Evolutionary conservation across 1,284 basidiomycete genomes (phyloP), one percentile per base, ranked within the genome.

Genomic region (Apiotrichum siamense): DNA sequence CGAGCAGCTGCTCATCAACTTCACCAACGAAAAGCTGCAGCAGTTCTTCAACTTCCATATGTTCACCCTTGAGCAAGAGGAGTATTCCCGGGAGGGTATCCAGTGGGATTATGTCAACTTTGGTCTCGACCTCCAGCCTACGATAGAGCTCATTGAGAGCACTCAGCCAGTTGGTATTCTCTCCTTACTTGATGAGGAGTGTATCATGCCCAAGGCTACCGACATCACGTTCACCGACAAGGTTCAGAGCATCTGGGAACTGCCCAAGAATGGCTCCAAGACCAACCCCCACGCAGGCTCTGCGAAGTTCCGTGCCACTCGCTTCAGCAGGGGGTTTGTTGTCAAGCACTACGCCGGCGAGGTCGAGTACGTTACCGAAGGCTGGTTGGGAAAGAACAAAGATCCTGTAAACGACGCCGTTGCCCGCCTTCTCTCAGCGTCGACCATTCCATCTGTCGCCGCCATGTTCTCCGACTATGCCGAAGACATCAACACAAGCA

Each of bases 351-450:
- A 98, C 68, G 96, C 96, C 0, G 96, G 92, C 43, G 86, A 86
- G 55, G 96, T 99, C 65, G 93, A 97, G 67, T 99, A 99, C 66
- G 81, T 86, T 40, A 97, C 94, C 1, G 86, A 92, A 35, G 88
- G 91, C 10, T 99, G 96, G 96, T 78, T 99, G 56, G 92, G 96
- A 77, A 98, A 98, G 83, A 99, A 99, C 80, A 97, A 97, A 76
- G 96, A 99, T 66, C 96, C 96, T 0, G 78, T 99, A 58, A 97
- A 98, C 72, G 93, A 97, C 69, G 94, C 97, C 67, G 80, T 98
- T 36, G 90, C 90, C 0, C 84, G 90, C 17, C 85, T 98, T 35
- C 80, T 98, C 23, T 84, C 90, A 1, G 79, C 81, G 15, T 96
- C 94, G 2, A 80, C 83, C 2, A 86, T 97, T 61, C 81, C 82